These are phyloP conservation scores for Marasmius fiardii DNA, from an alignment of 1,284 basidiomycete species.

Conservation along the genomic window DNA sequence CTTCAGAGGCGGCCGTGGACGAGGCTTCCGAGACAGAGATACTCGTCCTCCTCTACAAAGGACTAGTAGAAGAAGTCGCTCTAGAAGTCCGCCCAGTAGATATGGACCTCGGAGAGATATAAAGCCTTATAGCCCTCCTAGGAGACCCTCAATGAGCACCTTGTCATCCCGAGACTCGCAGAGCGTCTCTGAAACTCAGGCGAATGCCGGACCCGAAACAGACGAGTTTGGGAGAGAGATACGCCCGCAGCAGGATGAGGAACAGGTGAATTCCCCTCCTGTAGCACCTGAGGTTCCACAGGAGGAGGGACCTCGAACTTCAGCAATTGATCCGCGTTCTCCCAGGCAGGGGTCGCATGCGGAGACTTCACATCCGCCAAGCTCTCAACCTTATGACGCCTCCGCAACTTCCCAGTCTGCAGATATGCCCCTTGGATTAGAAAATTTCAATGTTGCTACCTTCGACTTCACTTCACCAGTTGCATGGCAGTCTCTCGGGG, in stretches of 20 bases:
- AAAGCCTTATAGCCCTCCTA: conserved; percentile 56
- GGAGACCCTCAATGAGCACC: conserved; percentile 33
- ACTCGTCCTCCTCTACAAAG: conserved; percentile 33
- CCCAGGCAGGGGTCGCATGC: not conserved
- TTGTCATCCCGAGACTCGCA: conserved; percentile 18
- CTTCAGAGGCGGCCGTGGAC: conserved; percentile 18
- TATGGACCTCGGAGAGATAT: conserved; percentile 41
- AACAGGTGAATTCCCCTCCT: not conserved
- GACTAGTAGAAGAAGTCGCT: conserved; percentile 54
- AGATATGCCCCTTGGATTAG: conserved; percentile 44
- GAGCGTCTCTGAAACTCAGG: conserved; percentile 20
- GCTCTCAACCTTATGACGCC: conserved; percentile 4
- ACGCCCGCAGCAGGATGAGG: conserved; percentile 33
- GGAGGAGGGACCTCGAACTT: conserved; percentile 6
- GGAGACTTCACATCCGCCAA: not conserved
- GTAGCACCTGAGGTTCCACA: not conserved
- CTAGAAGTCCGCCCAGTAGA: conserved; percentile 64
- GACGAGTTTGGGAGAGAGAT: conserved; percentile 84
- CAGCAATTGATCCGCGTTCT: conserved; percentile 17
- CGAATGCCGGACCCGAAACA: conserved; percentile 38
- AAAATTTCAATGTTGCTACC: conserved; percentile 59
- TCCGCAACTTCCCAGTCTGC: conserved; percentile 16
- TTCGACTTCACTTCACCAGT: conserved; percentile 69
- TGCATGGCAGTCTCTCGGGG: conserved; percentile 73
- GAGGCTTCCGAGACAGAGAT: conserved; percentile 40